These are phyloP conservation scores for Globisporangium recalcitrans DNA, from an alignment of 352 stramenopile species.

Conservation along the genomic window DNA sequence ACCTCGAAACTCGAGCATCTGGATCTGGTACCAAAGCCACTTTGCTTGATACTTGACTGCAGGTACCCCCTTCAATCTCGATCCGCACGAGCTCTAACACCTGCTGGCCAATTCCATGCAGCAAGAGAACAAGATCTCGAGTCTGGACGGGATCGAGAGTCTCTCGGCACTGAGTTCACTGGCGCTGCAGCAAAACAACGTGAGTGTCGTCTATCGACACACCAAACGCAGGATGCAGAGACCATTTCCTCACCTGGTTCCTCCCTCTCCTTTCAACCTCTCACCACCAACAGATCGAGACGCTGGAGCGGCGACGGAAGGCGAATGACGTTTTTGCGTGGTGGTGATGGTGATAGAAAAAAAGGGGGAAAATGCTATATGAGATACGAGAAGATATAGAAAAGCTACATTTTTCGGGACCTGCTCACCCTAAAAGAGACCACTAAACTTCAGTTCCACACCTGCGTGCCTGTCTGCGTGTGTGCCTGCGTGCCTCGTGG, in stretches of 20 bases:
- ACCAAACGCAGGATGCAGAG: neutral
- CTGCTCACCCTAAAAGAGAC: slow-evolving; percentile 6
- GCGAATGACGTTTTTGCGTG: neutral
- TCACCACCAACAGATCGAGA: slow-evolving; percentile 36
- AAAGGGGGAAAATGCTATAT: slow-evolving; percentile 22
- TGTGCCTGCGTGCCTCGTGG: slow-evolving; percentile 7
- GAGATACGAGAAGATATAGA: slow-evolving; percentile 25
- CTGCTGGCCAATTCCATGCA: slow-evolving; percentile 13
- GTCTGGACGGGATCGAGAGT: slow-evolving; percentile 45
- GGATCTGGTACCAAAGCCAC: slow-evolving; percentile 20
- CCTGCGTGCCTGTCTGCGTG: neutral
- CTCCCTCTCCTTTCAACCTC: no score
- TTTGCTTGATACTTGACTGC: neutral
- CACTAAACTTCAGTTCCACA: slow-evolving; percentile 5
- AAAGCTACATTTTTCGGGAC: slow-evolving; percentile 9
- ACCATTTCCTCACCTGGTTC: neutral
- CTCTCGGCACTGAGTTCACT: slow-evolving; percentile 39
- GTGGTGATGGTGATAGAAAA: neutral
- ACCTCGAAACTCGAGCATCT: slow-evolving; percentile 45
- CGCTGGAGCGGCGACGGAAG: slow-evolving; percentile 31
- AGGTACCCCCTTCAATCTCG: neutral
- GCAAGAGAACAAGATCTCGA: slow-evolving; percentile 69
- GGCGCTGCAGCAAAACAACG: slow-evolving; percentile 56
- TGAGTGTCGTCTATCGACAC: slow-evolving; percentile 15
- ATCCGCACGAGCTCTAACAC: neutral